These are phyloP conservation scores for Russula griseocarnosa DNA, from an alignment of 768 basidiomycete species.

Conservation along the genomic window DNA sequence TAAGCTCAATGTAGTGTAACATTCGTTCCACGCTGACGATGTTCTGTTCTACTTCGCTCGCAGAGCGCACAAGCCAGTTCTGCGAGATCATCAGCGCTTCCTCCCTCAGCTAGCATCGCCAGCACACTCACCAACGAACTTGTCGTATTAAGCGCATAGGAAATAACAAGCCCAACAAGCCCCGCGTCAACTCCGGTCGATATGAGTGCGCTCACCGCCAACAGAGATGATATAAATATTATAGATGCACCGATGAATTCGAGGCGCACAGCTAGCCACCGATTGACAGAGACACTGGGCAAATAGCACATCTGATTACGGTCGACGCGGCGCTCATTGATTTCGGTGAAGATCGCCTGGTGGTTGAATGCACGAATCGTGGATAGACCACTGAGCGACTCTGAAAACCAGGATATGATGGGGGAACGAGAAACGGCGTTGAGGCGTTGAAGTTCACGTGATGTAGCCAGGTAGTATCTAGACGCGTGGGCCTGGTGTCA, in stretches of 20 bases:
- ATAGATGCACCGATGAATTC: constrained; percentile 82
- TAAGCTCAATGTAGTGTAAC: constrained; percentile 70
- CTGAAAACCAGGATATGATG: constrained; percentile 87
- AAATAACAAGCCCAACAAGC: constrained; percentile 79
- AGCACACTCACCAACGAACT: constrained; percentile 60
- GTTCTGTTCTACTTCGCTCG: constrained; percentile 87
- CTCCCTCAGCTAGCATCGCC: not conserved
- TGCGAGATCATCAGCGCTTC: constrained; percentile 31
- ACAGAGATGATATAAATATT: constrained; percentile 64
- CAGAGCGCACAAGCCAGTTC: constrained; percentile 81
- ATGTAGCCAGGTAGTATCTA: constrained; percentile 85
- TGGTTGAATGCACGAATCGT: constrained; percentile 82
- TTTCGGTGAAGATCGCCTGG: constrained; percentile 58
- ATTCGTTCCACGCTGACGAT: constrained; percentile 89
- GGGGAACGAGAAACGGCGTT: constrained; percentile 88
- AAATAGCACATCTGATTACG: constrained; percentile 74
- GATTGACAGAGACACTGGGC: constrained; percentile 63
- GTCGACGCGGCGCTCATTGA: constrained; percentile 73
- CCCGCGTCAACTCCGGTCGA: constrained; percentile 82
- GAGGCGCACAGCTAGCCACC: constrained; percentile 80
- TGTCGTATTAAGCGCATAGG: constrained; percentile 80
- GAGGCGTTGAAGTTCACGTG: constrained; percentile 81
- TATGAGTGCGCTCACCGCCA: constrained; percentile 67
- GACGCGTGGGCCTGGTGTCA: constrained; percentile 1
- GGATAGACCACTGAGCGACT: constrained; percentile 67